phyloP scores from a whole-genome alignment of 73 alveolate genomes.

The Tetrahymena thermophila region DNA sequence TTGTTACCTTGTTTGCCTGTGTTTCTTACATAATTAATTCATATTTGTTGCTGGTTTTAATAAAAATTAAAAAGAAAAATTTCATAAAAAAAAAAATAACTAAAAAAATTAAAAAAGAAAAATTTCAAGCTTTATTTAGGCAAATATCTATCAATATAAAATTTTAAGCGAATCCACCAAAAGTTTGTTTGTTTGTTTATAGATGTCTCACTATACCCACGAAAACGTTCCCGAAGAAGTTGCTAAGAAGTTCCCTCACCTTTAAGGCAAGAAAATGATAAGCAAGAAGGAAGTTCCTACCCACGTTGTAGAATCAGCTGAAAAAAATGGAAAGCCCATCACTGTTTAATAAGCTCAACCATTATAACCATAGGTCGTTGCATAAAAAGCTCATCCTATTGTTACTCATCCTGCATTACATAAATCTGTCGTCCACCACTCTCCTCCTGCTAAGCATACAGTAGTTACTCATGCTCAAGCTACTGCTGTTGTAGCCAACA shows the following conservation, averaged over 20 bases:
- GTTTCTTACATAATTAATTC: not conserved
- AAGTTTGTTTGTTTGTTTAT: no score
- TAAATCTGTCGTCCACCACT: not conserved
- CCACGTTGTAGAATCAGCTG: not conserved
- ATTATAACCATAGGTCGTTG: not conserved
- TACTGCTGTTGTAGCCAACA: not conserved
- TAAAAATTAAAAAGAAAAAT: not conserved
- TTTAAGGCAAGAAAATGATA: not conserved
- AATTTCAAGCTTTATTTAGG: not conserved
- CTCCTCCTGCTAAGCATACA: not conserved
- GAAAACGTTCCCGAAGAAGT: not conserved
- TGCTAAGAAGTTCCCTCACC: not conserved
- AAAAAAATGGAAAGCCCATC: not conserved
- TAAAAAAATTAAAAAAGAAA: not conserved
- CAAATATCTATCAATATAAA: not conserved
- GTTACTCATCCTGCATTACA: not conserved
- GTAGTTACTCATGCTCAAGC: not conserved
- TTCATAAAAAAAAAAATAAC: not conserved
- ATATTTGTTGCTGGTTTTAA: not conserved
- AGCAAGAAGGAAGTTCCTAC: not conserved
- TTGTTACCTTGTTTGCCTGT: not conserved
- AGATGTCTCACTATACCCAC: not conserved
- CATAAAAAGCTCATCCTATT: not conserved
- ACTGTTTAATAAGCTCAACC: not conserved
- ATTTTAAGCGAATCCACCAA: not conserved